phyloP scores from a whole-genome alignment of 164 flowering plant genomes.

The Magnolia changhungtana region DNA sequence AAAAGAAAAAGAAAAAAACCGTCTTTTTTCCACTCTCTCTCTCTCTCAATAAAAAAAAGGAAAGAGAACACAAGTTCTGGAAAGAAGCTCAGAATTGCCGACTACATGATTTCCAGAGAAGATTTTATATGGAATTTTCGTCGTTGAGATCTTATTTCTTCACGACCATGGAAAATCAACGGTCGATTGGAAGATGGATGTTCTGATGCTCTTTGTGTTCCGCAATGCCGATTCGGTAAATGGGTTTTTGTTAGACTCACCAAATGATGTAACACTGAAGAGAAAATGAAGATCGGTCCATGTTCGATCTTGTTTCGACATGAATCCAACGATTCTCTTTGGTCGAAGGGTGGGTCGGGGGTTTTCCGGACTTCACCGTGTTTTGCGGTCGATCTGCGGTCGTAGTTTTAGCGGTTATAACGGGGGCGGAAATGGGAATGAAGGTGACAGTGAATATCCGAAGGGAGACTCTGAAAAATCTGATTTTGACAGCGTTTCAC shows the following conservation, averaged over 20 bases:
- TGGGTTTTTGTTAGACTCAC: conserved; percentile 3
- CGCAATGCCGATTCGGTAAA: background rate
- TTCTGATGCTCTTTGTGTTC: background rate
- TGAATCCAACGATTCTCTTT: conserved; percentile 12
- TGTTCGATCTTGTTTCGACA: conserved; percentile 9
- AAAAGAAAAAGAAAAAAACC: too few relatives aligned
- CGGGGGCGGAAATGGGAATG: background rate
- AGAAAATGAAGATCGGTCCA: conserved; percentile 6
- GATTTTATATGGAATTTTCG: too few relatives aligned
- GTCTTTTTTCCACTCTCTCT: too few relatives aligned
- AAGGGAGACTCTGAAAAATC: conserved; percentile 8
- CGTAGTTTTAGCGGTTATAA: conserved; percentile 3
- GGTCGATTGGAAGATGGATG: background rate
- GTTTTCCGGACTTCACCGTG: background rate
- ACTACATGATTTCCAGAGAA: too few relatives aligned
- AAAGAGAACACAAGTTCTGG: too few relatives aligned
- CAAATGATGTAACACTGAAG: background rate
- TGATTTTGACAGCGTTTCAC: conserved; percentile 9
- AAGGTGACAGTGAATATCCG: background rate
- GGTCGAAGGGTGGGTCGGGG: conserved; percentile 7
- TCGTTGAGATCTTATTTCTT: too few relatives aligned
- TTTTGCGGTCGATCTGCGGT: conserved; percentile 11
- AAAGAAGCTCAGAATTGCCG: too few relatives aligned
- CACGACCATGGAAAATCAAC: background rate
- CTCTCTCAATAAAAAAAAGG: too few relatives aligned